Evolutionary conservation across 1,139 yeast genomes (phyloP).

Genomic region (Saccharomycopsis hybrid): DNA sequence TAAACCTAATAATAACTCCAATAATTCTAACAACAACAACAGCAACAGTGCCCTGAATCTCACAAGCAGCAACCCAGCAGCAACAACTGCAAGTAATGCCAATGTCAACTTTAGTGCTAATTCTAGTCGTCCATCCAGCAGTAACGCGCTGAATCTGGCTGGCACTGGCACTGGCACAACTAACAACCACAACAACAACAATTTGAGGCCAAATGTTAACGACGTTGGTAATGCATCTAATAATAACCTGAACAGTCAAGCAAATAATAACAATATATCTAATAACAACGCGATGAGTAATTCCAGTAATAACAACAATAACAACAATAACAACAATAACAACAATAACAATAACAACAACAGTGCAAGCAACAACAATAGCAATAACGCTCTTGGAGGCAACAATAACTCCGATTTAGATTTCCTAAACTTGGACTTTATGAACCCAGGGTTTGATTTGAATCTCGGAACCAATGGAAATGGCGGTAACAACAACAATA

Average conservation of each 20-base stretch:
- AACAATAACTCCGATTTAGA: neutral
- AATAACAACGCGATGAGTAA: conserved; percentile 1
- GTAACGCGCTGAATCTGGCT: neutral
- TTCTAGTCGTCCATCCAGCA: no score
- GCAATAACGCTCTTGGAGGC: neutral
- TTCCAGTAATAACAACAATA: neutral
- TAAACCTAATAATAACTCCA: no score
- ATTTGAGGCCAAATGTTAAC: no score
- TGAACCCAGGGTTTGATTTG: neutral
- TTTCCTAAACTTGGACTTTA: conserved; percentile 5
- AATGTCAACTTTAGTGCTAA: no score
- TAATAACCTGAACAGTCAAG: neutral
- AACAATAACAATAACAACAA: neutral
- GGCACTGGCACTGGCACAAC: conserved; percentile 1
- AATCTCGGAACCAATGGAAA: neutral
- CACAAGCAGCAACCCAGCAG: no score
- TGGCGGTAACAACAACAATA: neutral
- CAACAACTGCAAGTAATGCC: no score
- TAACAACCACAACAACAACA: neutral
- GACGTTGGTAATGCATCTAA: no score
- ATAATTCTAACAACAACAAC: no score
- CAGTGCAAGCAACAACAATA: neutral
- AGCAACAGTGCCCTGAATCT: no score
- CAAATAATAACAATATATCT: neutral
- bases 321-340: neutral